Base-by-base conservation (phyloP, 2,329 filamentous ascomycete species). In the Penicillium sp. region DNA sequence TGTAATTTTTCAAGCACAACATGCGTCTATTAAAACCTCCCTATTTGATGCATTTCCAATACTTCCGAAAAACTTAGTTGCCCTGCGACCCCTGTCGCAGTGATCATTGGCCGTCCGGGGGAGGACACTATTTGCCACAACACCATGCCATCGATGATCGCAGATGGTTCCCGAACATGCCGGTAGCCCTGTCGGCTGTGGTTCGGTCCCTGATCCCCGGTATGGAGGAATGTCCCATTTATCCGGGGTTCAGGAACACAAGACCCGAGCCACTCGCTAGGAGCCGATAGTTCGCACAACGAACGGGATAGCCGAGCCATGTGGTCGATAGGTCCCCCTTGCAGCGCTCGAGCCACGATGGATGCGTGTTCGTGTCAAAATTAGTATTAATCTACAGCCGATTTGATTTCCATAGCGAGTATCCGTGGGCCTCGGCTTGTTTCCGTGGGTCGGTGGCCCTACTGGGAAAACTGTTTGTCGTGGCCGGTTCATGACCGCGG, bases 231-330 rank as follows among this genome's bases (percentile, higher is more conserved):
- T 18, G 22, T 16, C 25, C 25, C 11, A 6, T 5, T 45, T 11
- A 16, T 22, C 30, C 35, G 40, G 39, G n/a, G 31, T 35, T 28
- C 52, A 55, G 56, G 54, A 53, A 60, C 54, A 53, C 22, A 48
- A 51, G 54, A 46, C 36, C 51, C 54, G 52, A 57, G 54, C 49
- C 38, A 24, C 41, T 46, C 46, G 14, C 46, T 43, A 57, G 39
- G 4, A 25, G 24, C 36, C 33, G 41, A 46, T 48, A 48, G 46
- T 48, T 49, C 40, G 40, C 49, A 55, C 53, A 46, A 11, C 13
- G 16, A 9, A 27, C 9, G 36, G 16, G 11, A 10, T 45, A 31
- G 36, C 35, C 33, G 14, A 40, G 20, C 53, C 53, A 52, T 44
- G 36, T 39, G 44, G 31, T 30, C 25, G 38, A 20, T 47, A 35